These are phyloP conservation scores for Parascedosporium putredinis DNA, from an alignment of 2,329 filamentous ascomycete species.

Conservation along the genomic window DNA sequence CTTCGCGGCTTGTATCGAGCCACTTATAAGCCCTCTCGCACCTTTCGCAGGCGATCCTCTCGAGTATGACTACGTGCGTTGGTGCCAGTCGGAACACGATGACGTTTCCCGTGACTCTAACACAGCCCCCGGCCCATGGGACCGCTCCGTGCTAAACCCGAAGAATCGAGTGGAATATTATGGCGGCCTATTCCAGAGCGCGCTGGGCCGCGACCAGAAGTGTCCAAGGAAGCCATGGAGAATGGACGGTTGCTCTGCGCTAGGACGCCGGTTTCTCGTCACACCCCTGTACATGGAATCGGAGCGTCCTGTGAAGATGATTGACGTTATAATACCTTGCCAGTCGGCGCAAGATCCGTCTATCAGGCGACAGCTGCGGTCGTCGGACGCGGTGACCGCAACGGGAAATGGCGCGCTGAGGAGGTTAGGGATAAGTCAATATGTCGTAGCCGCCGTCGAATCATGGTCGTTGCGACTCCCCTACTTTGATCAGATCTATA, in stretches of 20 bases:
- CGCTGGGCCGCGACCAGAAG: too few species aligned
- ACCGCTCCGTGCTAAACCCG: neutral
- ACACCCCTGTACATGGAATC: neutral
- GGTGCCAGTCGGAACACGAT: neutral
- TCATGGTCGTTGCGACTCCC: neutral
- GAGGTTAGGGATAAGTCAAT: neutral
- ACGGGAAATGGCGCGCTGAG: neutral
- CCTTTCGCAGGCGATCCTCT: neutral
- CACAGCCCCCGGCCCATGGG: neutral
- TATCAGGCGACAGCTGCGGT: neutral
- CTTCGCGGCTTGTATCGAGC: neutral
- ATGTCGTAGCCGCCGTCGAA: neutral
- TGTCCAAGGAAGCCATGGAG: neutral
- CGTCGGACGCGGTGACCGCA: neutral
- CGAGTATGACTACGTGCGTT: neutral
- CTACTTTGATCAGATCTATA: neutral
- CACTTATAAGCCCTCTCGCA: neutral
- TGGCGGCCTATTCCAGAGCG: neutral
- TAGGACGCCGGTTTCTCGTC: neutral
- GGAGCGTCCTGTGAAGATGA: neutral
- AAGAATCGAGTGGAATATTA: neutral
- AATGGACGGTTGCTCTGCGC: neutral
- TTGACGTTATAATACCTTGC: neutral
- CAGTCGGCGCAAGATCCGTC: neutral
- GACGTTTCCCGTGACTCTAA: neutral